Percentiles rank a stretch among this genome's conserved stretches.
These are phyloP conservation scores for Leptographium flavum DNA, from an alignment of 2,329 filamentous ascomycete genomes.

Conservation along the genomic window DNA sequence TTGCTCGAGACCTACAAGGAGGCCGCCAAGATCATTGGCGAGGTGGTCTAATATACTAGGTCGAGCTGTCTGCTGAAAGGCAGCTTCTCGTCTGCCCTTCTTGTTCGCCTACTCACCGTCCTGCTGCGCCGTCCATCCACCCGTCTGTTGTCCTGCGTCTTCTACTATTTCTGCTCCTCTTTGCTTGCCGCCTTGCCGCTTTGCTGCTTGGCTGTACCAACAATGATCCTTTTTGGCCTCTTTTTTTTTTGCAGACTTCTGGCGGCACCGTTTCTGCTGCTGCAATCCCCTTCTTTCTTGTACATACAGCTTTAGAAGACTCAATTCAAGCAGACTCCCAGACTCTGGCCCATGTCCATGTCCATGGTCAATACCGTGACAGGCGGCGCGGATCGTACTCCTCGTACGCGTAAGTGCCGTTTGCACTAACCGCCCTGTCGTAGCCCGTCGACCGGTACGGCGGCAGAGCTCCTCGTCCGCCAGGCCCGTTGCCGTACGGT, in stretches of 20 bases:
- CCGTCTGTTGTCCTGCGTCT: background rate
- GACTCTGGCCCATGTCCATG: no score
- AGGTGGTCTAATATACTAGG: slow-evolving; percentile 90
- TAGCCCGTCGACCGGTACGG: slow-evolving; percentile 3
- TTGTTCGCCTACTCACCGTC: no score
- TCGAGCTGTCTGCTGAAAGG: no score
- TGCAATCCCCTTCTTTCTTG: background rate
- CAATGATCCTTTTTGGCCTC: no score
- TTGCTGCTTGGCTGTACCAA: background rate
- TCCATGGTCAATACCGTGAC: no score
- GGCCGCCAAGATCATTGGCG: slow-evolving; percentile 93
- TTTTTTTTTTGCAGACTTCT: no score
- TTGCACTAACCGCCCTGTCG: no score
- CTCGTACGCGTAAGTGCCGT: no score
- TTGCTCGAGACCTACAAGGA: slow-evolving; percentile 91
- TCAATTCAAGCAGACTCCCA: background rate
- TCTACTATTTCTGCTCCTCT: background rate
- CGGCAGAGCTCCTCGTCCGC: background rate
- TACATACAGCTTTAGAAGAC: background rate
- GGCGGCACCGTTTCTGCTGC: no score
- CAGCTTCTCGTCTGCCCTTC: background rate
- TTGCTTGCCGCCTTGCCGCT: background rate
- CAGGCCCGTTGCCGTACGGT: background rate
- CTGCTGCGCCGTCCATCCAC: no score
- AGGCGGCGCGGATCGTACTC: no score